These are phyloP conservation scores for Coffea humblotiana DNA, from an alignment of 305 asterid species.

Conservation along the genomic window DNA sequence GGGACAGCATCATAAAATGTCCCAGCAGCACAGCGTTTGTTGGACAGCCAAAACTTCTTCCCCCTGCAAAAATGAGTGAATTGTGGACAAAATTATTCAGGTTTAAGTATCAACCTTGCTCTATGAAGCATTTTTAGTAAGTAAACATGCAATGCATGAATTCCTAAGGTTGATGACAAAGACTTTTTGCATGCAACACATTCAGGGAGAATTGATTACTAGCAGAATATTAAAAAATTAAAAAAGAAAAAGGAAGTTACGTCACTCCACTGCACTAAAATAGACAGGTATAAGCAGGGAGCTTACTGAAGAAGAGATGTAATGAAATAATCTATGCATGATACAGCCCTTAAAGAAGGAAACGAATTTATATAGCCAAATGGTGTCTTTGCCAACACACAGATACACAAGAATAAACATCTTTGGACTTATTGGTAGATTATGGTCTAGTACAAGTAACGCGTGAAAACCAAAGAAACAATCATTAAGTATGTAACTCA, in stretches of 20 bases:
- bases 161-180: background rate
- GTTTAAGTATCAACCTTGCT: background rate
- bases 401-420: too few species aligned
- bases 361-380: too few species aligned
- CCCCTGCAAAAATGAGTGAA: slow-evolving; percentile 51
- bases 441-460: too few species aligned
- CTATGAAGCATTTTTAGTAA: background rate
- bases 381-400: too few species aligned
- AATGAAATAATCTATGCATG: too few species aligned
- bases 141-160: background rate
- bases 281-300: background rate
- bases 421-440: too few species aligned
- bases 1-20: slow-evolving; percentile 90
- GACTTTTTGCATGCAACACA: background rate
- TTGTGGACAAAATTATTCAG: background rate
- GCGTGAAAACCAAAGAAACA: background rate
- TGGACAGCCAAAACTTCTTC: slow-evolving; percentile 89
- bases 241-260: background rate
- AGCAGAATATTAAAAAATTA: background rate
- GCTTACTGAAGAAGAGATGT: background rate
- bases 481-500: background rate
- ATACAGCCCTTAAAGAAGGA: too few species aligned
- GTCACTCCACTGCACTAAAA: background rate
- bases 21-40: slow-evolving; percentile 86
- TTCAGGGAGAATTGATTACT: background rate